phyloP scores from a whole-genome alignment of 176 grass and related monocot species.

The Poa pratensis region DNA sequence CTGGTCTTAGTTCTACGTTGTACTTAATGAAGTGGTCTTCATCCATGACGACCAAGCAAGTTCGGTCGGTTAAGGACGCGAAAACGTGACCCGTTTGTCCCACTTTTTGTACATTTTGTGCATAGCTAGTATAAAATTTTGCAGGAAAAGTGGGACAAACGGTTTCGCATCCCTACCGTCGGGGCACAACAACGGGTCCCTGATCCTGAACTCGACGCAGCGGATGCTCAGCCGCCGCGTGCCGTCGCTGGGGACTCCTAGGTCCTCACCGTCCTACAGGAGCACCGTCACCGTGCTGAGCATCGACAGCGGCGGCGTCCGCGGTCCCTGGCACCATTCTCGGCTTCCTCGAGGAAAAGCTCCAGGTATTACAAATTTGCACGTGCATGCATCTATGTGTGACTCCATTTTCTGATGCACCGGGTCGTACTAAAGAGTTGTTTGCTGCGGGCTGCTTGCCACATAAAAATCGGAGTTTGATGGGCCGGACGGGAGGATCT shows the following conservation, averaged over 20 bases:
- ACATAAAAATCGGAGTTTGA: constrained; percentile 1
- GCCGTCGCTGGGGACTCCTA: not conserved
- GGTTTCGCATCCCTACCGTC: no score
- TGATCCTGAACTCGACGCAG: not conserved
- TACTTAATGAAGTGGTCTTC: not conserved
- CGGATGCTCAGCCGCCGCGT: not conserved
- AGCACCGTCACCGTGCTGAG: constrained; percentile 11
- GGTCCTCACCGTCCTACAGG: not conserved
- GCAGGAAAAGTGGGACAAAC: no score
- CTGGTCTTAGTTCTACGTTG: not conserved
- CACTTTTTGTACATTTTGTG: no score
- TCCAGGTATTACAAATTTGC: not conserved
- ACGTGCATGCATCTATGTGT: not conserved
- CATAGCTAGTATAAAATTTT: no score
- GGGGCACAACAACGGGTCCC: not conserved
- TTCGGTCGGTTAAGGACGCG: no score
- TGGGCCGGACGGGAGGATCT: not conserved
- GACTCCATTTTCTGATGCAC: no score
- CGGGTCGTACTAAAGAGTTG: not conserved
- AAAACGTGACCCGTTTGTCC: no score
- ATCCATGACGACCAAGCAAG: not conserved
- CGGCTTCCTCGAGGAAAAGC: constrained; percentile 9
- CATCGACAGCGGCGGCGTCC: constrained; percentile 4
- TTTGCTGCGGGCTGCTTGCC: not conserved
- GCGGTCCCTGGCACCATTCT: constrained; percentile 24